Evolutionary conservation across 2,329 filamentous ascomycete species (phyloP), one percentile per base, ranked within the genome.

Genomic region (Aureobasidium pullulans): DNA sequence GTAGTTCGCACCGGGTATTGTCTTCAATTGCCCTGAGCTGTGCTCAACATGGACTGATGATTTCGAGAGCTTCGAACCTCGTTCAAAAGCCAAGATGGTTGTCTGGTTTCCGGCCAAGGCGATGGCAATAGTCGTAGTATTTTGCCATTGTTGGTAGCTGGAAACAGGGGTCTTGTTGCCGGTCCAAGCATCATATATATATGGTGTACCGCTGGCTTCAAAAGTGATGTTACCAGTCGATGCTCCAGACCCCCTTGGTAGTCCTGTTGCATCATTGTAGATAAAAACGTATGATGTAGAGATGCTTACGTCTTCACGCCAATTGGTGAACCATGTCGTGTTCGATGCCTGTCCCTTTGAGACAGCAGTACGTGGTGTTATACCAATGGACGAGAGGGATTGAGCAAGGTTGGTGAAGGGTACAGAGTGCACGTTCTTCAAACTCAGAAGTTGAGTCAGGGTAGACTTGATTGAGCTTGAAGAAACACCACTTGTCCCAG

Each of bases 101-200:
- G 70, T 72, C 66, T 79, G 72, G 57, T 77, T 75, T 0, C 67
- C 71, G 23, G 70, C 71, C 3, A 79, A 64, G 2, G 54, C 59
- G 13, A 79, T 60, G 2, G 69, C 67, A 13, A 77, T 70, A 1
- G 63, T 66, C 1, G 70, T 74, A 0, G 57, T 62, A 4, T 62
- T 65, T 3, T 65, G 57, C 3, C 59, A 65, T 8, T 66, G 61
- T n/a, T 67, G 65, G 59, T 76, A 77, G 4, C 66, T 63, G 1
- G 69, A 43, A 19, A 77, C 60, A 0, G 70, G 70, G 4, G 59
- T 69, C 29, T 67, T 57, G 5, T 66, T 64, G 7, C 77, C 77
- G 1, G 74, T 76, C 73, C 75, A 80, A 4, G 75, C 72, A 63
- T 79, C 67, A 54, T 73, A 72, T 32, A 68, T 34, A 61, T 72